Evolutionary conservation across 495 filamentous ascomycete species (phyloP), one percentile per base, ranked within the genome.

Genomic region (Lophiotrema nucula): DNA sequence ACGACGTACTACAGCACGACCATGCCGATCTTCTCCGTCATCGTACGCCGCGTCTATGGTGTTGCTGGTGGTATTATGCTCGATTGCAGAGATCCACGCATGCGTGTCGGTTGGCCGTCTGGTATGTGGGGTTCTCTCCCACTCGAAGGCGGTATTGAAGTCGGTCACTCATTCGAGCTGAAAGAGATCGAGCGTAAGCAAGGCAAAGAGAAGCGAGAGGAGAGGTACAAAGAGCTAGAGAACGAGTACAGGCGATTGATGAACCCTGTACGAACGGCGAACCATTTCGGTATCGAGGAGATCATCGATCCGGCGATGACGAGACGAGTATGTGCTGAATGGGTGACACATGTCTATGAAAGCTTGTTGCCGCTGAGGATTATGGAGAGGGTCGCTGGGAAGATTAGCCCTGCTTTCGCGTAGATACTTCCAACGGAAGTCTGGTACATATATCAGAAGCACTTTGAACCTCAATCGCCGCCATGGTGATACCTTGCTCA

Each of bases 41-140:
- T 85, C 2, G 79, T 78, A 3, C 70, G 83, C 3, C 75, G 80
- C 16, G 79, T 76, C 0, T 85, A 79, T 48, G 83, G 83, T 23
- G 82, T 85, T 2, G 83, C 83, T 2, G 82, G 82, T 0, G 81
- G 81, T 2, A 67, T 85, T 13, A 86, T 86, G 82, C 65, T 85
- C 0, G 81, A 81, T 31, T 79, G 77, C 25, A 74, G 83, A 10
- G 79, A 84, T 37, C 83, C 83, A 0, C 70, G 77, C 18, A 77
- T 79, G 73, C 76, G 82, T 41, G 78, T 86, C 25, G 81, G 79
- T 24, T 86, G 83, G 83, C 83, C 83, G 2, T 80, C 76, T 41
- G 81, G 81, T 4, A 76, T 81, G 67, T 83, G 81, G 81, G 81
- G 81, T 2, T 79, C 76, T 27, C 64, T 85, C 19, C 82, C 82